These are phyloP conservation scores for Terfezia claveryi DNA, from an alignment of 495 filamentous ascomycete species.

Conservation along the genomic window DNA sequence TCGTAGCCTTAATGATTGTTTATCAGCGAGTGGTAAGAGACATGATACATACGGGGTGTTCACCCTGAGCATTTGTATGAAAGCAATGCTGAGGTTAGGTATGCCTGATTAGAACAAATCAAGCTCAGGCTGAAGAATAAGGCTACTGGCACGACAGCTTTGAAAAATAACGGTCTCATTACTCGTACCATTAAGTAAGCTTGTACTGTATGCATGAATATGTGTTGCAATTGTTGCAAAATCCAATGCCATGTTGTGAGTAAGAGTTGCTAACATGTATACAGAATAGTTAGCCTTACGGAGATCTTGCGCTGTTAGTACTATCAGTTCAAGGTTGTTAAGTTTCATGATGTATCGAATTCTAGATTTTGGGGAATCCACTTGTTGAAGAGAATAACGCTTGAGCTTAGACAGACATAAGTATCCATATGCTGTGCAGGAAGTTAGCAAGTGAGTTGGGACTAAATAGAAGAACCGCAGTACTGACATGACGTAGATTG, in stretches of 20 bases:
- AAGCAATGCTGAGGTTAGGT: constrained; percentile 75
- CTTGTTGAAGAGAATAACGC: constrained; percentile 97
- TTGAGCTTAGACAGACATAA: constrained; percentile 68
- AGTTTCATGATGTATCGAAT: constrained; percentile 43
- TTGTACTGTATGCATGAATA: constrained; percentile 65
- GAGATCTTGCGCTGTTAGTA: constrained; percentile 23
- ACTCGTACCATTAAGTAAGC: constrained; percentile 75
- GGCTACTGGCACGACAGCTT: constrained; percentile 81
- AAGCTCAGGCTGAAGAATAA: constrained; percentile 81
- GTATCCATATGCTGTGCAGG: constrained; percentile 59
- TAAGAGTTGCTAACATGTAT: too few relatives aligned
- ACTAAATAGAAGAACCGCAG: neutral
- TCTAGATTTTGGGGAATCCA: constrained; percentile 66
- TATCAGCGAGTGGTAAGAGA: constrained; percentile 8
- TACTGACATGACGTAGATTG: constrained; percentile 71
- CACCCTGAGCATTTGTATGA: constrained; percentile 96
- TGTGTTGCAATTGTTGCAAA: too few relatives aligned
- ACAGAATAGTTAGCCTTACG: neutral
- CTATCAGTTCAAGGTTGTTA: neutral
- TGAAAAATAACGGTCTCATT: constrained; percentile 74
- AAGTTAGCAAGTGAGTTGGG: constrained; percentile 10
- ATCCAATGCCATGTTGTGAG: too few relatives aligned
- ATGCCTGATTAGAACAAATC: constrained; percentile 86
- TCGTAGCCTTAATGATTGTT: constrained; percentile 45
- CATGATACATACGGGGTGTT: constrained; percentile 3